A percentile compares a stretch with the other conserved stretches of the same genome.
Conservation (phyloP, 169 alveolate genomes). For the Cryptosporidium baileyi region DNA sequence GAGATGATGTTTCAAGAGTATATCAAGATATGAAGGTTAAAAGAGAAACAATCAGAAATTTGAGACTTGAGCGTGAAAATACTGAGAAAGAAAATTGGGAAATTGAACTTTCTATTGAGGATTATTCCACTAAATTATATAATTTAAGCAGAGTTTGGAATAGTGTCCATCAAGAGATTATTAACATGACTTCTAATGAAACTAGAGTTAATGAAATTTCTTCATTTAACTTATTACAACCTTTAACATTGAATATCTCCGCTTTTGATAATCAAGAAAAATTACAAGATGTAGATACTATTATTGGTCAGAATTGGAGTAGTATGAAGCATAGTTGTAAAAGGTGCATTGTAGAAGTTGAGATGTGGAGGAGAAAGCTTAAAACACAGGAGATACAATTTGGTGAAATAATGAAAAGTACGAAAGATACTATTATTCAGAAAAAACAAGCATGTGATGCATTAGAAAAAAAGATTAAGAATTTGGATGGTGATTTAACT, state of each 20-base stretch:
- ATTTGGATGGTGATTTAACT: conserved; percentile 56
- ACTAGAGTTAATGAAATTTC: conserved; percentile 25
- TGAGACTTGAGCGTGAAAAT: conserved; percentile 47
- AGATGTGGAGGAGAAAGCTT: conserved; percentile 63
- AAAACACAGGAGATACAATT: conserved; percentile 62
- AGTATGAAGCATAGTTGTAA: conserved; percentile 66
- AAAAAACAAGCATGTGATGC: conserved; percentile 70
- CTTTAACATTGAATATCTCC: conserved; percentile 13
- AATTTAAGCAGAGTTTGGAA: conserved; percentile 47
- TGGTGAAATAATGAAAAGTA: conserved; percentile 63
- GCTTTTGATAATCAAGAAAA: conserved; percentile 13
- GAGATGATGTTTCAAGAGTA: conserved; percentile 69
- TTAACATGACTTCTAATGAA: conserved; percentile 41
- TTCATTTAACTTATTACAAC: conserved; percentile 16
- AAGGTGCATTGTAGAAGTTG: conserved; percentile 63
- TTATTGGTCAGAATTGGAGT: conserved; percentile 63
- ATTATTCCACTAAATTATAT: conserved; percentile 25
- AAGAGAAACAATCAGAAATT: conserved; percentile 42
- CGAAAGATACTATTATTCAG: conserved; percentile 57
- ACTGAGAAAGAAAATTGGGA: conserved; percentile 67
- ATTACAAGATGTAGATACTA: conserved; percentile 4
- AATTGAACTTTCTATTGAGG: conserved; percentile 44
- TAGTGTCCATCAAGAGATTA: conserved; percentile 35
- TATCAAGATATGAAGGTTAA: conserved; percentile 67
- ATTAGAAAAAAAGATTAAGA: conserved; percentile 48